These are phyloP conservation scores for Opeltia flavorubescens DNA, from an alignment of 495 filamentous ascomycete species.

Conservation along the genomic window DNA sequence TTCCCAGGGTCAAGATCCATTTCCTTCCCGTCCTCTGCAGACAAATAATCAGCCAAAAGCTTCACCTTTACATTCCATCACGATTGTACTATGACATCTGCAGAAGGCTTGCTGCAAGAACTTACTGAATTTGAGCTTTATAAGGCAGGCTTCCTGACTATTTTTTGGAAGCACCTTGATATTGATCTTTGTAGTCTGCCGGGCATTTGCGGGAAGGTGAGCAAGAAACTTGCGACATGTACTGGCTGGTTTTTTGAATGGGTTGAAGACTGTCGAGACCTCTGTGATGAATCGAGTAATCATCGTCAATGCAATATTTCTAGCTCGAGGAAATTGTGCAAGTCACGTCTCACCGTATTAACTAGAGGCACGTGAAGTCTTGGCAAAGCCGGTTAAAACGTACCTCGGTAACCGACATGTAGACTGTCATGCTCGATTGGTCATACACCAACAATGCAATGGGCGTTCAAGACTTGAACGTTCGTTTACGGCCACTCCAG, in stretches of 20 bases:
- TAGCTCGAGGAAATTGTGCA: too few relatives aligned
- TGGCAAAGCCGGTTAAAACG: neutral
- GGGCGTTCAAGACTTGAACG: slow-evolving; percentile 37
- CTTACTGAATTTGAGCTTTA: slow-evolving; percentile 74
- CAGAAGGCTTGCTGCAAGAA: slow-evolving; percentile 8
- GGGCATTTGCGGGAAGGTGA: slow-evolving; percentile 67
- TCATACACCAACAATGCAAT: too few relatives aligned
- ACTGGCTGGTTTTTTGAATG: slow-evolving; percentile 63
- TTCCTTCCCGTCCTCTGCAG: slow-evolving; percentile 30
- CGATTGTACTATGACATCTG: slow-evolving; percentile 1
- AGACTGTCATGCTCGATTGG: too few relatives aligned
- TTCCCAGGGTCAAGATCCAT: slow-evolving; percentile 58
- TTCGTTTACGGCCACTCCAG: slow-evolving; percentile 53
- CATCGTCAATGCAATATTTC: too few relatives aligned
- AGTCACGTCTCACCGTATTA: neutral
- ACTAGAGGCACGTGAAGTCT: neutral
- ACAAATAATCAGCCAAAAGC: neutral
- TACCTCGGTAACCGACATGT: neutral
- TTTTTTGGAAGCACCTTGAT: slow-evolving; percentile 59
- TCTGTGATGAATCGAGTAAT: slow-evolving; percentile 75
- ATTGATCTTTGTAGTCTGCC: slow-evolving; percentile 58
- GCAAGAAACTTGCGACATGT: slow-evolving; percentile 78
- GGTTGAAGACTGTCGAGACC: slow-evolving; percentile 78
- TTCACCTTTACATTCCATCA: neutral
- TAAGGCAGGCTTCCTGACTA: slow-evolving; percentile 38